Percentiles rank a stretch among this genome's conserved stretches.
Evolutionary conservation across 495 filamentous ascomycete species (phyloP).

Genomic region (Letharia columbiana): DNA sequence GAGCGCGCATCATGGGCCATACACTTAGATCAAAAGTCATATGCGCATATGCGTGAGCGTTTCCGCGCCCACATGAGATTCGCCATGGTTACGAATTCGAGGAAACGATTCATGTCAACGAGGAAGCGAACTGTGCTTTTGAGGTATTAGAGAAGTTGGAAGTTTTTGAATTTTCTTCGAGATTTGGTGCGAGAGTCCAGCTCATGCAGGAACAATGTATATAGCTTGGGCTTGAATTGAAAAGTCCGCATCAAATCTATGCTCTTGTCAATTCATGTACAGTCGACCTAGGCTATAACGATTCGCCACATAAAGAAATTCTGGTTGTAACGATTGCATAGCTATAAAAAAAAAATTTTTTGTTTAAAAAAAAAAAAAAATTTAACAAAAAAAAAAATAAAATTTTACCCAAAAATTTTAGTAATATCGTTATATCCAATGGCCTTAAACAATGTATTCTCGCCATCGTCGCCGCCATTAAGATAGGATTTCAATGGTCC

Average conservation of each 20-base stretch:
- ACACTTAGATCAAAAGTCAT: constrained; percentile 11
- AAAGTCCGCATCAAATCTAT: constrained; percentile 9
- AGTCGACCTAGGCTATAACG: too few relatives aligned
- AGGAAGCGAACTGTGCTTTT: not conserved
- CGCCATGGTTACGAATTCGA: not conserved
- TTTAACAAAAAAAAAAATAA: too few relatives aligned
- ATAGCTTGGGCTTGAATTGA: constrained; percentile 20
- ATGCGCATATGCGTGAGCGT: constrained; percentile 8
- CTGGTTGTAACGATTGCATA: too few relatives aligned
- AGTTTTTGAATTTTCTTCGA: constrained; percentile 4
- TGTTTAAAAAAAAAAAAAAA: too few relatives aligned
- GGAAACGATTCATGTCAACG: not conserved
- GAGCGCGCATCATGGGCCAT: constrained; percentile 3
- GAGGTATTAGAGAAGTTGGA: not conserved
- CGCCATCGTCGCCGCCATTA: too few relatives aligned
- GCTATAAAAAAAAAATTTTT: too few relatives aligned
- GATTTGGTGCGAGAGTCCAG: constrained; percentile 13
- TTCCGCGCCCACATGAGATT: constrained; percentile 5
- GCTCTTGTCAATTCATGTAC: not conserved
- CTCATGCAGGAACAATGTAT: constrained; percentile 14
- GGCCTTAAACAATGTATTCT: too few relatives aligned
- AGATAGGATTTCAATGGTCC: too few relatives aligned
- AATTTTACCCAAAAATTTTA: too few relatives aligned
- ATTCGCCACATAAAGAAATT: too few relatives aligned
- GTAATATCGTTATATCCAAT: too few relatives aligned